Evolutionary conservation across 345 rosid genomes (phyloP), one percentile per base, ranked within the genome.

Genomic region (Eucalyptus pauciflora): DNA sequence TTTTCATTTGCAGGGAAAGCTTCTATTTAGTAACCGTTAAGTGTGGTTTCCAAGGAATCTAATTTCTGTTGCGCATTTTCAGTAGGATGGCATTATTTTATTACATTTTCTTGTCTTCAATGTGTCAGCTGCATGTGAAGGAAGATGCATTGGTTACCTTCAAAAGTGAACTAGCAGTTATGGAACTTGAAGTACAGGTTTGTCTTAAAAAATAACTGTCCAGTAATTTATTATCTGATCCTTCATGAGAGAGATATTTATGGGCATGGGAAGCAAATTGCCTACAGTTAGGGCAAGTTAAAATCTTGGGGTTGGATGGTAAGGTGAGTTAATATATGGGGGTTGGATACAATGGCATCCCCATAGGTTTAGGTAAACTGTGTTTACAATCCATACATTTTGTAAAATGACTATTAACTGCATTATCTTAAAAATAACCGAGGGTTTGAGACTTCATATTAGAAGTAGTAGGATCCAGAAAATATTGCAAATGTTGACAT

Each of bases 101-200:
- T 69, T 86, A 14, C 49, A 37, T 51, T 88, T 27, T 87, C 50
- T 41, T 41, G 3, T 89, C 88, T 89, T 24, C 88, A 48, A 88
- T 86, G 71, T 89, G 64, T 67, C 94, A 97, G 98, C 92, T 97
- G 31, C 90, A 90, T 58, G 89, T 87, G 43, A 92, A 91, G 92
- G 98, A 96, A 88, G 93, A 92, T 86, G 95, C 95, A 37, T 88
- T 97, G 89, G 88, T 91, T 64, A 93, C 90, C 93, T 96, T 95
- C 94, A 96, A 96, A 94, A 92, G 94, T 10, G 97, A 96, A 85
- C 96, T 97, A 91, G 97, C 98, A 85, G 92, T 94, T 49, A 90
- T 95, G 96, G 99, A 97, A 93, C 94, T 93, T 81, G 97, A 97
- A 91, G 88, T 95, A 90, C 95, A 96, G 99, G 99, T 96, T 50